Conservation (phyloP, 139 green algal genomes). For the Eudorina sp. region DNA sequence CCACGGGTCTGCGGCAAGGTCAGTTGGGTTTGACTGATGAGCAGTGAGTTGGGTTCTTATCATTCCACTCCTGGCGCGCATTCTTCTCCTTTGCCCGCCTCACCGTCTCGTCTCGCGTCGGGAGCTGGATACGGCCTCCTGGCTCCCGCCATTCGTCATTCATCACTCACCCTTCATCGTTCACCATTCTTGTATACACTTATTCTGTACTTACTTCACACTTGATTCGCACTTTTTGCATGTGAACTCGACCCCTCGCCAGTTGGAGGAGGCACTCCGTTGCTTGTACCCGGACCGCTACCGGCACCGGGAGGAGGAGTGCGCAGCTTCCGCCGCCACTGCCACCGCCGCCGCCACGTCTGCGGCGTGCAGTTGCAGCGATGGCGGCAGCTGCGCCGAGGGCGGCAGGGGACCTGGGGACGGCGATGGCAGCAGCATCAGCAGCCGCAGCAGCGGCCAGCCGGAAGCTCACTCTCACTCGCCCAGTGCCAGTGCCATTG, state of each 20-base stretch:
- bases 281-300: conserved; percentile 7
- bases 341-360: not conserved
- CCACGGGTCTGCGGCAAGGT: conserved; percentile 2
- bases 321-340: not conserved
- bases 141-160: too few species aligned
- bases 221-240: too few species aligned
- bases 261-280: conserved; percentile 17
- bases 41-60: not conserved
- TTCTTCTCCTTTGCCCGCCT: too few species aligned
- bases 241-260: not conserved
- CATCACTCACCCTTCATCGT: too few species aligned
- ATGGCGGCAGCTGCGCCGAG: not conserved
- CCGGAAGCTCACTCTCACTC: too few species aligned
- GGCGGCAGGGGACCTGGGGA: too few species aligned
- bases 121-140: too few species aligned
- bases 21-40: not conserved
- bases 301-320: not conserved
- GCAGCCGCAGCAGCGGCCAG: not conserved
- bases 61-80: too few species aligned
- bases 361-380: not conserved
- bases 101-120: too few species aligned
- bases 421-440: not conserved
- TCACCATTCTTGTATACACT: too few species aligned
- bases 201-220: too few species aligned
- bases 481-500: too few species aligned